Evolutionary conservation across 495 filamentous ascomycete genomes (phyloP), one percentile per base, ranked within the genome.

Genomic region (Copromyces sp.): DNA sequence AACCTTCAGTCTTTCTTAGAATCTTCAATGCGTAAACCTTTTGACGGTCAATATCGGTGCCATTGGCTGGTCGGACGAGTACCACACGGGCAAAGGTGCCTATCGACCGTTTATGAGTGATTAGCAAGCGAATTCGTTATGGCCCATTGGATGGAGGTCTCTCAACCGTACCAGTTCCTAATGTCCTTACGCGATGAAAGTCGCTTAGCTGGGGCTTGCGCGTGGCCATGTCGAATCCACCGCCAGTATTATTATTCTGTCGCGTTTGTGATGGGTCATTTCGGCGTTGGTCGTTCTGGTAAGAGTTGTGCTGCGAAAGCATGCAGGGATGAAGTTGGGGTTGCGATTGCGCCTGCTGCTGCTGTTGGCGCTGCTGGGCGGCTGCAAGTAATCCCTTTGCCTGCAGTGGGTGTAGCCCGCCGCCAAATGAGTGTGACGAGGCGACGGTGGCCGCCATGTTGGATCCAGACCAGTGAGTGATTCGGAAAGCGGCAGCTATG

Each of bases 11-110:
- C 82, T 99, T 99, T 74, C 94, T 92, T 68, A 99, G 82, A 61
- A 97, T 91, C 86, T 98, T 99, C 73, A 99, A 85, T 29, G 95
- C 95, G 84, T 92, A 98, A 6, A 98, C 92, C 80, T 91, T 90
- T 79, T 86, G 85, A 77, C 81, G 81, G 45, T 89, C 86, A 69
- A 83, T 81, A 40, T 89, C 85, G 38, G 83, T 84, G 70, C 86
- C 82, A 74, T 79, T 77, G 69, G 87, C 84, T 65, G 89, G 89
- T 74, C 89, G 88, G 42, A 92, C 91, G 69, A 98, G 89, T 90
- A 94, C 97, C 45, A 99, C 95, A 73, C 95, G 89, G 71, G 95
- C 95, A 83, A 99, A 98, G 17, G 95, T 98, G 72, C 95, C 95
- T 97, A 80, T 70, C 74, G 73, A 73, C 16, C 53, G 29, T 65